Conservation (phyloP, 2,329 filamentous ascomycete species). For the Colletotrichum sp. region DNA sequence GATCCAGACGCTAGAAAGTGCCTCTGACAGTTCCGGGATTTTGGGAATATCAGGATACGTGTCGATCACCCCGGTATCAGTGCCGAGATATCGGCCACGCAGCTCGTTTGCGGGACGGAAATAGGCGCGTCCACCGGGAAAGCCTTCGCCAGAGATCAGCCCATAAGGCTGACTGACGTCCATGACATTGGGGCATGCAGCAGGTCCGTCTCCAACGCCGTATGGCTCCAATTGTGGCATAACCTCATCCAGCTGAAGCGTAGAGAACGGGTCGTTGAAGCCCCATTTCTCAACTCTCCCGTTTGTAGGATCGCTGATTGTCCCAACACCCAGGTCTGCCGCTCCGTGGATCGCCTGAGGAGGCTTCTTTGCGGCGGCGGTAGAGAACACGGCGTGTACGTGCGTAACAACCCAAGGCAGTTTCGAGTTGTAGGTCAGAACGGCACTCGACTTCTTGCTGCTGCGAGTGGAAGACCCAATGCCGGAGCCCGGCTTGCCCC, state of each 20-base stretch:
- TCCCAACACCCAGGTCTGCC: constrained; percentile 78
- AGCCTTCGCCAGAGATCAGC: constrained; percentile 84
- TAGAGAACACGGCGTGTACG: constrained; percentile 76
- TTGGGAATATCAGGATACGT: constrained; percentile 78
- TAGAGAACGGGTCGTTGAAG: constrained; percentile 74
- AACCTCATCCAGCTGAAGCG: constrained; percentile 79
- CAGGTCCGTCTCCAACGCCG: constrained; percentile 79
- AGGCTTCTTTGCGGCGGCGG: constrained; percentile 66
- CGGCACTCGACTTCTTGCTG: constrained; percentile 71
- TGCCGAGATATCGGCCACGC: constrained; percentile 75
- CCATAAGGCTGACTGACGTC: constrained; percentile 88
- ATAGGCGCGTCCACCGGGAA: constrained; percentile 81
- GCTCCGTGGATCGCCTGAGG: constrained; percentile 85
- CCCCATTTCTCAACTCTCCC: constrained; percentile 86
- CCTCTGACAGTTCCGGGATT: constrained; percentile 72
- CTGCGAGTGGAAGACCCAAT: constrained; percentile 57
- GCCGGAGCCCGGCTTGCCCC: constrained; percentile 77
- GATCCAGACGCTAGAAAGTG: constrained; percentile 85
- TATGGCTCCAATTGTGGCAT: constrained; percentile 77
- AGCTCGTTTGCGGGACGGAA: constrained; percentile 78
- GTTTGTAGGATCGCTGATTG: constrained; percentile 78
- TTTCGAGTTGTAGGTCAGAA: constrained; percentile 86
- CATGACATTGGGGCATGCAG: constrained; percentile 84
- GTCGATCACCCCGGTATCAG: constrained; percentile 63
- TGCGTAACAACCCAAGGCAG: constrained; percentile 80